Percentiles rank a stretch among this genome's conserved stretches.
Evolutionary conservation across 2,329 filamentous ascomycete genomes (phyloP).

Genomic region (Aspergillus tubingensis): DNA sequence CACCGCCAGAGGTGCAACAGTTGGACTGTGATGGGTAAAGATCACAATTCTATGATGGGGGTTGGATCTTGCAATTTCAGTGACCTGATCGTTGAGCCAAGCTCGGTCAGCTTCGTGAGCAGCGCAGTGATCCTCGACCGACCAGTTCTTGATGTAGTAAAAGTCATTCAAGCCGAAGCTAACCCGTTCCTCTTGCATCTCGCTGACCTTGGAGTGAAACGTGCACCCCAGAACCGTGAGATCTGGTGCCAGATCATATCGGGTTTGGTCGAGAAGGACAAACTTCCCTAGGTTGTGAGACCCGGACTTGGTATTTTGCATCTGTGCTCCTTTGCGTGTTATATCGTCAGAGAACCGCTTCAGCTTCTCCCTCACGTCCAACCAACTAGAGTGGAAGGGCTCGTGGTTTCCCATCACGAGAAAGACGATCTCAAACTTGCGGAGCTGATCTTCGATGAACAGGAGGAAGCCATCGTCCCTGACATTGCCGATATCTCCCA

Average conservation of each 20-base stretch:
- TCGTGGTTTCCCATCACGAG: slow-evolving; percentile 62
- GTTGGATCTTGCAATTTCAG: slow-evolving; percentile 29
- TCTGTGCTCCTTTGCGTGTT: slow-evolving; percentile 11
- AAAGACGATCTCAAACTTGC: slow-evolving; percentile 53
- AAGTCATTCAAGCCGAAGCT: slow-evolving; percentile 55
- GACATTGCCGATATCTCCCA: slow-evolving; percentile 58
- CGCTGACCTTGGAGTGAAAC: slow-evolving; percentile 53
- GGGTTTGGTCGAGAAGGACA: slow-evolving; percentile 44
- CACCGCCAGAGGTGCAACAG: slow-evolving; percentile 25
- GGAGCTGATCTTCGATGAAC: slow-evolving; percentile 54
- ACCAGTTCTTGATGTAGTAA: slow-evolving; percentile 46
- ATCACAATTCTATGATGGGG: slow-evolving; percentile 40
- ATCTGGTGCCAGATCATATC: slow-evolving; percentile 40
- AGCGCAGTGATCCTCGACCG: slow-evolving; percentile 32
- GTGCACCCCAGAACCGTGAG: slow-evolving; percentile 51
- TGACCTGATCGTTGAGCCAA: slow-evolving; percentile 45
- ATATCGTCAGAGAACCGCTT: slow-evolving; percentile 28
- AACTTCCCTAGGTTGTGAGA: slow-evolving; percentile 34
- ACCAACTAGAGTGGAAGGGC: slow-evolving; percentile 45
- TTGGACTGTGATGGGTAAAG: slow-evolving; percentile 45
- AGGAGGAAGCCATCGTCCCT: slow-evolving; percentile 47
- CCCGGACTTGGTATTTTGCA: slow-evolving; percentile 1
- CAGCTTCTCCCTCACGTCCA: slow-evolving; percentile 23
- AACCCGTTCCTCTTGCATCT: slow-evolving; percentile 41
- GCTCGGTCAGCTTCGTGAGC: slow-evolving; percentile 37